These are phyloP conservation scores for Rutstroemia sp. DNA, from an alignment of 2,329 filamentous ascomycete species.

Conservation along the genomic window DNA sequence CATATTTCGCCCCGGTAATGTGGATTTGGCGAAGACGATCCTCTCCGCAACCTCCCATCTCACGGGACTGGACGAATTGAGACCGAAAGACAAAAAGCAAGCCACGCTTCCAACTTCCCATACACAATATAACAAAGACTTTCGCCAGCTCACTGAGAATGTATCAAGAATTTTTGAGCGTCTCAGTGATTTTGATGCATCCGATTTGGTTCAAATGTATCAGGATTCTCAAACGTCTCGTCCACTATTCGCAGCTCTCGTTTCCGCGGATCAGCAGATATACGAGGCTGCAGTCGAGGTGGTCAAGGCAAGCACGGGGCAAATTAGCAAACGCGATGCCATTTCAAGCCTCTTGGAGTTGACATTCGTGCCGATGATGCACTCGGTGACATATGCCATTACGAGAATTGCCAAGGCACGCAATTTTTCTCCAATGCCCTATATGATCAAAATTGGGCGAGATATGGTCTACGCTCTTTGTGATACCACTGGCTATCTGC, in stretches of 20 bases:
- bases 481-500: constrained; percentile 45
- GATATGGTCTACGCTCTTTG: constrained; percentile 50
- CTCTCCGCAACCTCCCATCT: constrained; percentile 53
- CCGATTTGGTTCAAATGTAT: constrained; percentile 64
- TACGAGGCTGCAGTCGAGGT: constrained; percentile 76
- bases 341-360: constrained; percentile 39
- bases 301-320: constrained; percentile 72
- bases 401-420: constrained; percentile 35
- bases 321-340: constrained; percentile 47
- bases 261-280: constrained; percentile 72
- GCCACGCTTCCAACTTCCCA: constrained; percentile 45
- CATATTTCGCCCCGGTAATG: constrained; percentile 56
- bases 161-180: constrained; percentile 71
- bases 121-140: constrained; percentile 69
- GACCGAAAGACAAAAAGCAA: constrained; percentile 23
- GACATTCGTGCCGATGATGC: constrained; percentile 38
- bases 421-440: constrained; percentile 51
- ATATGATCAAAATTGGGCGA: constrained; percentile 48
- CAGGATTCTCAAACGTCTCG: constrained; percentile 60
- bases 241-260: constrained; percentile 69
- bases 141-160: constrained; percentile 51
- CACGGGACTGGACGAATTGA: constrained; percentile 67
- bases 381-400: constrained; percentile 38
- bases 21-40: constrained; percentile 68
- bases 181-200: constrained; percentile 65